Percentiles rank a stretch among this genome's conserved stretches.
These are phyloP conservation scores for Hericium rajendrae DNA, from an alignment of 768 basidiomycete genomes.

Conservation along the genomic window DNA sequence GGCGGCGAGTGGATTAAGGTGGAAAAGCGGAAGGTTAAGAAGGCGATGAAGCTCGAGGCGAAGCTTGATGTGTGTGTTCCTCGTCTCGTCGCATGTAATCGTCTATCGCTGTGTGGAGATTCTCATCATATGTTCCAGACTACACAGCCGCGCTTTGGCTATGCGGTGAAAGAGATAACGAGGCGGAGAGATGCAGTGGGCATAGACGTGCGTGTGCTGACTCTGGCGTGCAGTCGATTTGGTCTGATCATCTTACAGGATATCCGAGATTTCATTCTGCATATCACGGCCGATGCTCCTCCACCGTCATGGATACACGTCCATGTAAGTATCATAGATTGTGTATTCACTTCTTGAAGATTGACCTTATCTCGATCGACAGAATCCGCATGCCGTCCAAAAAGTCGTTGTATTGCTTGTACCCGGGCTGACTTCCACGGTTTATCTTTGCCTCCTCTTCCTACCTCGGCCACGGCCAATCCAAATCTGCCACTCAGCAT, in stretches of 20 bases:
- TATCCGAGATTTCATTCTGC: slow-evolving; percentile 76
- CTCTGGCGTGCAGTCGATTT: neutral
- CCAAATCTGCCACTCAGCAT: slow-evolving; percentile 44
- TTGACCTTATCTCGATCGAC: slow-evolving; percentile 1
- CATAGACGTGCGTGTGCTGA: slow-evolving; percentile 53
- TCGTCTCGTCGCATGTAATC: too few relatives aligned
- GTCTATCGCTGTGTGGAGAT: neutral
- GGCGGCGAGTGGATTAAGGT: slow-evolving; percentile 54
- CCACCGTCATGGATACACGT: slow-evolving; percentile 81
- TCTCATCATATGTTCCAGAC: slow-evolving; percentile 26
- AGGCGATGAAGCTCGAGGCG: slow-evolving; percentile 45
- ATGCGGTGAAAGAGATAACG: slow-evolving; percentile 65
- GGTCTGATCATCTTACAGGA: slow-evolving; percentile 41
- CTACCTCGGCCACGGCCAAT: slow-evolving; percentile 55
- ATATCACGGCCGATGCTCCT: slow-evolving; percentile 74
- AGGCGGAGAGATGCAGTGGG: slow-evolving; percentile 66
- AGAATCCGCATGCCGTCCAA: slow-evolving; percentile 69
- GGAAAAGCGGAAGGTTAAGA: slow-evolving; percentile 65
- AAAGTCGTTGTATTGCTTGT: slow-evolving; percentile 75
- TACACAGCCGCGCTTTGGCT: slow-evolving; percentile 70
- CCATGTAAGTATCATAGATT: slow-evolving; percentile 40
- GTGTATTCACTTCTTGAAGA: too few relatives aligned
- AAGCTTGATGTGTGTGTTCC: slow-evolving; percentile 50
- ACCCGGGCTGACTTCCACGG: slow-evolving; percentile 74
- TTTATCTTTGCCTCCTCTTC: slow-evolving; percentile 63